phyloP scores from a whole-genome alignment of 2,329 filamentous ascomycete species.

The Grosmannia clavigera region DNA sequence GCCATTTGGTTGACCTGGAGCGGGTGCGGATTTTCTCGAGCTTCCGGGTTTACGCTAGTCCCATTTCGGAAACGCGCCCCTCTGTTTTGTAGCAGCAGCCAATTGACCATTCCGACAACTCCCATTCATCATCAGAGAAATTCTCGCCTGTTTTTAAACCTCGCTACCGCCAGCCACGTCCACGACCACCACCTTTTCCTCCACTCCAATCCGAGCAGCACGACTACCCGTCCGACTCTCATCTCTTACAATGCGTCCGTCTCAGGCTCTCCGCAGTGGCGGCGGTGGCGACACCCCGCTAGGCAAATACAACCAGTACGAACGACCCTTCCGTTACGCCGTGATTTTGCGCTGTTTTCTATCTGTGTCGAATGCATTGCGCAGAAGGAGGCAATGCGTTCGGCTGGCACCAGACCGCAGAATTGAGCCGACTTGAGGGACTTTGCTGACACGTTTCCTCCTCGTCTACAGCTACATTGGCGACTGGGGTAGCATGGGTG shows the following conservation, averaged over 20 bases:
- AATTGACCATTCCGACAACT: slow-evolving; percentile 16
- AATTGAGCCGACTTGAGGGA: neutral
- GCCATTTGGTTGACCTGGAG: neutral
- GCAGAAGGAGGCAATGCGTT: neutral
- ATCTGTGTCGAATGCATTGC: neutral
- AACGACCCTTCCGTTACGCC: slow-evolving; percentile 9
- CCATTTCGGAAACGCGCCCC: neutral
- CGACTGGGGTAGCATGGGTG: slow-evolving; percentile 64
- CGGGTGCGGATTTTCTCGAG: slow-evolving; percentile 1
- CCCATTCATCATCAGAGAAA: slow-evolving; percentile 13
- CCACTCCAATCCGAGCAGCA: neutral
- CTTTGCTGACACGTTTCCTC: neutral
- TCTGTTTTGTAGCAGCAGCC: slow-evolving; percentile 1
- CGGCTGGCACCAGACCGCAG: neutral
- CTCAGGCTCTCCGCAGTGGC: slow-evolving; percentile 29
- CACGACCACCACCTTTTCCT: neutral
- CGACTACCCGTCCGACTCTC: neutral
- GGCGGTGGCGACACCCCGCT: slow-evolving; percentile 28
- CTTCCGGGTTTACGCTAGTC: neutral
- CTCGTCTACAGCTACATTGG: slow-evolving; percentile 50
- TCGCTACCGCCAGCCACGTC: neutral
- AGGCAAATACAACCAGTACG: slow-evolving; percentile 33
- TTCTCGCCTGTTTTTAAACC: slow-evolving; percentile 9
- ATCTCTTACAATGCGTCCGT: slow-evolving; percentile 28
- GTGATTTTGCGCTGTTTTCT: slow-evolving; percentile 5